Conservation (phyloP, 805 yeast species). For the Kuraishia floccosa region DNA sequence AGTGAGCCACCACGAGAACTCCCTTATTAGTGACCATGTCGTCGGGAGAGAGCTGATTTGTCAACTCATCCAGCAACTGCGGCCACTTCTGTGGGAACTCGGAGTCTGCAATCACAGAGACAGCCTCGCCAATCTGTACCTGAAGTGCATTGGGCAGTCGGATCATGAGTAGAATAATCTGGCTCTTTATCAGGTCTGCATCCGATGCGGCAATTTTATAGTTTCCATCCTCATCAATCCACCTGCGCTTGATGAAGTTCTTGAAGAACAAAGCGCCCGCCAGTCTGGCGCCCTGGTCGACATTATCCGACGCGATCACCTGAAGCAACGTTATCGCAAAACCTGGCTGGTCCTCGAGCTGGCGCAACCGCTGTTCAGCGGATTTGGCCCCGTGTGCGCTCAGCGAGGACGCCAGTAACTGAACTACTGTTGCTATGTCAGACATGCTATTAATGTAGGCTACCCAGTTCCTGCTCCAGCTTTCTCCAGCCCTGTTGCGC, state of each 20-base stretch:
- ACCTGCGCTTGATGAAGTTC: conserved; percentile 70
- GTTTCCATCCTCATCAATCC: conserved; percentile 87
- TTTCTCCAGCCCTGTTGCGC: no score
- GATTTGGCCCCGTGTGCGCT: conserved; percentile 50
- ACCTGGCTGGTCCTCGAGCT: conserved; percentile 56
- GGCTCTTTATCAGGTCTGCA: conserved; percentile 55
- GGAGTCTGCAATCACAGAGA: conserved; percentile 86
- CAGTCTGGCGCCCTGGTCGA: conserved; percentile 49
- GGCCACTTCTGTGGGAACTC: conserved; percentile 94
- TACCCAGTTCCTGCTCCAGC: no score
- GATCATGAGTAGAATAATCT: conserved; percentile 82
- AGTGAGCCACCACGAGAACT: conserved; percentile 84
- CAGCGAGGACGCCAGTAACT: conserved; percentile 51
- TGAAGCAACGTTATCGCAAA: conserved; percentile 69
- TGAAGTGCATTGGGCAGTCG: conserved; percentile 69
- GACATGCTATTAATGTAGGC: no score
- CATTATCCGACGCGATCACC: conserved; percentile 54
- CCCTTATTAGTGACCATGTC: conserved; percentile 74
- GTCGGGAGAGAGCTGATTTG: conserved; percentile 47
- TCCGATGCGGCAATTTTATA: conserved; percentile 53
- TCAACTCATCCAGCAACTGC: conserved; percentile 61
- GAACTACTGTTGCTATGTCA: conserved; percentile 41
- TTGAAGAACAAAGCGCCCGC: conserved; percentile 91
- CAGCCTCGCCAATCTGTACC: conserved; percentile 90
- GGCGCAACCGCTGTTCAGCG: conserved; percentile 55